phyloP scores from a whole-genome alignment of 345 rosid species.

The Populus tremula region DNA sequence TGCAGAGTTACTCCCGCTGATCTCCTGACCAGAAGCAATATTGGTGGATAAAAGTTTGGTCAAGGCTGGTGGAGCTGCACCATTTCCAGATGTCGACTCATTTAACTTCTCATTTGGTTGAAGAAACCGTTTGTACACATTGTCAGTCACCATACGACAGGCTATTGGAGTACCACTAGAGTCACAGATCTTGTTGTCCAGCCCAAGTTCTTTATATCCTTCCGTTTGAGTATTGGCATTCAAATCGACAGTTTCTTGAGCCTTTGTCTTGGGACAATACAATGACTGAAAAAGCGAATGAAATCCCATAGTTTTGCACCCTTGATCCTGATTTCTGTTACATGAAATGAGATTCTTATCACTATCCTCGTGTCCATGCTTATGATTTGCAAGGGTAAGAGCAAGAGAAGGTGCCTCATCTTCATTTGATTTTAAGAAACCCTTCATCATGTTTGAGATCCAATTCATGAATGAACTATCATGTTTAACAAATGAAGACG shows the following conservation, averaged over 20 bases:
- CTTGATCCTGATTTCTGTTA: constrained; percentile 23
- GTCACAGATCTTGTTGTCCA: constrained; percentile 25
- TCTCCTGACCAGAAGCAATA: constrained; percentile 23
- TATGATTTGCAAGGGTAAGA: constrained; percentile 36
- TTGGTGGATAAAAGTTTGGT: constrained; percentile 29
- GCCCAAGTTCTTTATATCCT: constrained; percentile 31
- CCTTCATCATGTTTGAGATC: constrained; percentile 87
- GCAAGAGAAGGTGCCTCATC: constrained; percentile 38
- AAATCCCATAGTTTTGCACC: constrained; percentile 51
- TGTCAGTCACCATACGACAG: constrained; percentile 35
- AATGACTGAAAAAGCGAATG: constrained; percentile 73
- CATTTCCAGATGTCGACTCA: constrained; percentile 33
- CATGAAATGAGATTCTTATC: constrained; percentile 19
- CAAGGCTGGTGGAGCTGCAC: constrained; percentile 27
- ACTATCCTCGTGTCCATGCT: constrained; percentile 24
- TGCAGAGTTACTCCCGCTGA: constrained; percentile 25
- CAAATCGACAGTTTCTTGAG: constrained; percentile 21
- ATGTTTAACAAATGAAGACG: constrained; percentile 47
- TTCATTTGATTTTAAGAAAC: constrained; percentile 45
- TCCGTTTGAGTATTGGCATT: constrained; percentile 26
- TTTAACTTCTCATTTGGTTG: constrained; percentile 32
- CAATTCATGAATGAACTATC: constrained; percentile 87
- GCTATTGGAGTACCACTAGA: constrained; percentile 41
- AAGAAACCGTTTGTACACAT: constrained; percentile 33
- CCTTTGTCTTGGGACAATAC: constrained; percentile 47